Conservation (phyloP, 495 filamentous ascomycete genomes). For the Cryomyces minteri region DNA sequence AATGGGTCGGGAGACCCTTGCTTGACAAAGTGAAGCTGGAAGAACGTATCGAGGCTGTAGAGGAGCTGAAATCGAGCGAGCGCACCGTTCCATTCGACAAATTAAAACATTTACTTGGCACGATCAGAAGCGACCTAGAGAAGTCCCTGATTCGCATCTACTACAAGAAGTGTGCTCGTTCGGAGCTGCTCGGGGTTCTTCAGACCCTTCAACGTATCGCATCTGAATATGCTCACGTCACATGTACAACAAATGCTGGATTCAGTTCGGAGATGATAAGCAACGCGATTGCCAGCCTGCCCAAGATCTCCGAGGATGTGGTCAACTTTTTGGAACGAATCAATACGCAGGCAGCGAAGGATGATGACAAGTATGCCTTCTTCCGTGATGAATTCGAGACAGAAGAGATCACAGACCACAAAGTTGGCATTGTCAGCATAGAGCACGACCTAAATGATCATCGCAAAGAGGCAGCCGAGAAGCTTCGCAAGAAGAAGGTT, state of each 20-base stretch:
- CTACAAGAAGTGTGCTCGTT: slow-evolving; percentile 67
- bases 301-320: slow-evolving; percentile 53
- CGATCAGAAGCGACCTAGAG: slow-evolving; percentile 69
- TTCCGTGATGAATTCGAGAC: slow-evolving; percentile 76
- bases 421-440: slow-evolving; percentile 78
- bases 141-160: slow-evolving; percentile 88
- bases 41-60: slow-evolving; percentile 71
- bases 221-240: slow-evolving; percentile 49
- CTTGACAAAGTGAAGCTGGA: slow-evolving; percentile 61
- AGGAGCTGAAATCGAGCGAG: slow-evolving; percentile 61
- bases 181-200: slow-evolving; percentile 70
- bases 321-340: slow-evolving; percentile 63
- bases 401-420: slow-evolving; percentile 69
- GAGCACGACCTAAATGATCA: slow-evolving; percentile 75
- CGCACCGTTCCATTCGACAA: slow-evolving; percentile 51
- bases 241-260: slow-evolving; percentile 44
- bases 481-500: slow-evolving; percentile 48
- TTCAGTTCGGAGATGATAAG: slow-evolving; percentile 57
- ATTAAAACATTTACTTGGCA: slow-evolving; percentile 46
- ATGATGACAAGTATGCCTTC: slow-evolving; percentile 85
- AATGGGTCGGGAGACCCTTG: slow-evolving; percentile 89
- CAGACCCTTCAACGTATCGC: slow-evolving; percentile 73
- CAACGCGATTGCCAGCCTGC: slow-evolving; percentile 56
- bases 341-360: slow-evolving; percentile 64
- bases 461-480: slow-evolving; percentile 47